Evolutionary conservation across 495 filamentous ascomycete species (phyloP), one percentile per base, ranked within the genome.

Genomic region (Sabuloglossum arenarium): DNA sequence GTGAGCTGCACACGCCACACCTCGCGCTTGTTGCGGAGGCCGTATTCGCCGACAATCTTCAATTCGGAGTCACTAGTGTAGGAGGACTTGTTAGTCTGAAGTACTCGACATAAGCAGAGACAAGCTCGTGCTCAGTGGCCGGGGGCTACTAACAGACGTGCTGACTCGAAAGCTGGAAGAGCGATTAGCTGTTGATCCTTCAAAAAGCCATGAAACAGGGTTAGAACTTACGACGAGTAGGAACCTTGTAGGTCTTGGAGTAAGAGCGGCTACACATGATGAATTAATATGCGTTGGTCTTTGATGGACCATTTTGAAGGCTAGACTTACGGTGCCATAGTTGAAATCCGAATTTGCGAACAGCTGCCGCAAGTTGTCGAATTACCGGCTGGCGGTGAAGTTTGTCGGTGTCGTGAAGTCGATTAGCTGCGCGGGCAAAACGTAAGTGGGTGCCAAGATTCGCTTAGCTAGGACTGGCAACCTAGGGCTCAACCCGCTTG

Each of bases 1-100:
- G 89, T 95, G 72, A 97, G 85, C 81, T 86, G 82, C 67, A 98
- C 91, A 74, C 91, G 87, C 91, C 91, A 98, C 65, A 98, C 93
- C 79, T 98, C 91, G 75, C 91, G 90, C 88, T 98, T 98, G 82
- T 98, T 98, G 71, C 86, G 82, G 61, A 98, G 85, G 71, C 91
- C 91, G 76, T 89, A 98, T 78, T 97, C 91, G 73, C 91, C 91
- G 67, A 98, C 91, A 72, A 88, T 81, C 83, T 97, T 98, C 75
- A 98, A 76, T 75, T 98, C 91, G 67, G 88, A 85, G 79, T 98
- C 91, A 78, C 93, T 98, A 78, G 74, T 65, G 69, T 69, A 69
- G 60, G 62, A 70, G 64, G 76, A 74, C 78, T 63, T 55, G 57
- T 64, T 57, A 34, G 53, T 59, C 28, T 21, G 32, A 58, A 45